Evolutionary conservation across 2,329 filamentous ascomycete genomes (phyloP).

Genomic region (Aspergillus sp.): DNA sequence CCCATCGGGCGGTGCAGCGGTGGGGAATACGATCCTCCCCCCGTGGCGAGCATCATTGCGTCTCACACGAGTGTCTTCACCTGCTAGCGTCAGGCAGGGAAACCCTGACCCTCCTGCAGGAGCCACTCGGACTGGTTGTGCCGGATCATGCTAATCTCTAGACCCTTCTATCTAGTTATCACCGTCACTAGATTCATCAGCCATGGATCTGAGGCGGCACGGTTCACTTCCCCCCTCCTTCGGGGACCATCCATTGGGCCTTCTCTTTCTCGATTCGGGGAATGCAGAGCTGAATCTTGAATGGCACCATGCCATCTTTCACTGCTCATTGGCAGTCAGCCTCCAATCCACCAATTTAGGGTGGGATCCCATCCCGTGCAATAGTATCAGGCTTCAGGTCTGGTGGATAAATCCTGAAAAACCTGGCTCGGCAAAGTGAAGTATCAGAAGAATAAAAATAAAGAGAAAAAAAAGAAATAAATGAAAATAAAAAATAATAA

Average conservation of each 20-base stretch:
- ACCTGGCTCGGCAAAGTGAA: neutral
- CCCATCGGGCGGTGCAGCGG: slow-evolving; percentile 10
- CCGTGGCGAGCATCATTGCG: slow-evolving; percentile 20
- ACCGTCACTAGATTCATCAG: slow-evolving; percentile 10
- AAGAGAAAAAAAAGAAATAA: too few species aligned
- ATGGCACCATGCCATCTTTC: slow-evolving; percentile 12
- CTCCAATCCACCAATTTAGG: slow-evolving; percentile 5
- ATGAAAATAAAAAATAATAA: neutral
- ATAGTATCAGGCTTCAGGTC: slow-evolving; percentile 11
- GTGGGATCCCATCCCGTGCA: slow-evolving; percentile 10
- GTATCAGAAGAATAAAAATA: neutral
- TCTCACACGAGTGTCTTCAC: slow-evolving; percentile 14
- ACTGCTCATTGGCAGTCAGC: slow-evolving; percentile 22
- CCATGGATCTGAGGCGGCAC: slow-evolving; percentile 16
- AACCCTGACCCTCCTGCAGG: slow-evolving; percentile 15
- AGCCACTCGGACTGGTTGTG: slow-evolving; percentile 12
- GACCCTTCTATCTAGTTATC: slow-evolving; percentile 14
- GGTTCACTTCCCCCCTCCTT: slow-evolving; percentile 2
- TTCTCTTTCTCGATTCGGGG: slow-evolving; percentile 17
- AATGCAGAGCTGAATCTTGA: slow-evolving; percentile 17
- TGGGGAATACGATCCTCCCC: slow-evolving; percentile 17
- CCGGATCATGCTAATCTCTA: slow-evolving; percentile 9
- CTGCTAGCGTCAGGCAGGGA: slow-evolving; percentile 16
- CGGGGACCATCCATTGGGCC: slow-evolving; percentile 17
- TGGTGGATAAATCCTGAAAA: neutral